These are phyloP conservation scores for Beauveria caledonica DNA, from an alignment of 2,329 filamentous ascomycete genomes.

Conservation along the genomic window DNA sequence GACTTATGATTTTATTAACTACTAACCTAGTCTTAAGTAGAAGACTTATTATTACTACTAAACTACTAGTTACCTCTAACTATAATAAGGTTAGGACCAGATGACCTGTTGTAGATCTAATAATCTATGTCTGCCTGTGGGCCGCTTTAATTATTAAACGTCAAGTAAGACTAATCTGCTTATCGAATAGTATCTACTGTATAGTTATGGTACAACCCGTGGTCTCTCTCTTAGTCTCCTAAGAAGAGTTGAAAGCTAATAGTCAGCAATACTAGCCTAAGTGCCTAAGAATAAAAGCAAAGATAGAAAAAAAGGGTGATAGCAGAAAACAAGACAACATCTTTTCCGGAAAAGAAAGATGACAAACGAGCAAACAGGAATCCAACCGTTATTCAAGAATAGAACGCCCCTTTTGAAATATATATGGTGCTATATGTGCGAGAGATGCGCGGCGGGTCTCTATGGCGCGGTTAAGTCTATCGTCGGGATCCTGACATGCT, in stretches of 20 bases:
- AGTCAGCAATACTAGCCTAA: neutral
- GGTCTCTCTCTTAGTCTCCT: neutral
- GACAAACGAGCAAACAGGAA: neutral
- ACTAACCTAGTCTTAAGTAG: too few species aligned
- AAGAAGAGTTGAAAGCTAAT: neutral
- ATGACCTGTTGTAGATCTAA: too few species aligned
- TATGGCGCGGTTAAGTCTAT: slow-evolving; percentile 16
- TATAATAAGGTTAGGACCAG: too few species aligned
- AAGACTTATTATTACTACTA: too few species aligned
- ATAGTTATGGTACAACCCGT: neutral
- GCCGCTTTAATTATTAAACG: slow-evolving; percentile 4
- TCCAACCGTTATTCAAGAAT: neutral
- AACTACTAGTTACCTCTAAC: too few species aligned
- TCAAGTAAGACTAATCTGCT: neutral
- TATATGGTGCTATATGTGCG: slow-evolving; percentile 3
- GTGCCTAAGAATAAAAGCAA: neutral
- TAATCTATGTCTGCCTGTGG: neutral
- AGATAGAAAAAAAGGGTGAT: neutral
- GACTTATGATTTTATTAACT: too few species aligned
- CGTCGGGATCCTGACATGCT: slow-evolving; percentile 25
- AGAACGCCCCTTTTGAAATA: slow-evolving; percentile 1
- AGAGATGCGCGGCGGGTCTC: neutral
- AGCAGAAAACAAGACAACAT: neutral
- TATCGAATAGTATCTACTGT: neutral
- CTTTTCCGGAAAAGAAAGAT: neutral